Conservation (phyloP, 2,329 filamentous ascomycete species). For the Scedosporium dehoogii region DNA sequence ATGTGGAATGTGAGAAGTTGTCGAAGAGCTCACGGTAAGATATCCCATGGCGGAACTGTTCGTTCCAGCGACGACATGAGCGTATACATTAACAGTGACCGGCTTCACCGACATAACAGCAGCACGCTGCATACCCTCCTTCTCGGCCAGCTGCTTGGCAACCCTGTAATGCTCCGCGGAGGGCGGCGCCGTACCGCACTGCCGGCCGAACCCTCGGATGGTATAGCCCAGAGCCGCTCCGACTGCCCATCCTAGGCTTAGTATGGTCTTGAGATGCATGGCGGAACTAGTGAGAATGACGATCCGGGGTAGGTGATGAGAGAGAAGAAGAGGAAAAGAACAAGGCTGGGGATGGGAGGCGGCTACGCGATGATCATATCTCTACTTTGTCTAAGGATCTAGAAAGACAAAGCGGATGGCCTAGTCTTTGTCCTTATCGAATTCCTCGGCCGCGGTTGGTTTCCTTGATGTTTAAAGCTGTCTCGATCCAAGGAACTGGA, state of each 20-base stretch:
- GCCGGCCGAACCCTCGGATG: neutral
- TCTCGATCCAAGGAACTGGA: neutral
- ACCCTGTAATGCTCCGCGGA: neutral
- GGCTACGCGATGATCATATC: no score
- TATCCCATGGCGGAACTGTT: neutral
- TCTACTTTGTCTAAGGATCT: no score
- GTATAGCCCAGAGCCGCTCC: neutral
- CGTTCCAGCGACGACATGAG: neutral
- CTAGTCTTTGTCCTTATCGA: neutral
- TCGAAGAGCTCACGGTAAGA: neutral
- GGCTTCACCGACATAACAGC: neutral
- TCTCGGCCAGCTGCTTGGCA: neutral
- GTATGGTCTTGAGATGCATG: neutral
- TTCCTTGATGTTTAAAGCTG: no score
- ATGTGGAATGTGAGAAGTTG: neutral
- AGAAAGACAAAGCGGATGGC: no score
- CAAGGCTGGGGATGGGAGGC: neutral
- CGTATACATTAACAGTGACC: neutral
- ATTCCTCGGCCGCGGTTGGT: no score
- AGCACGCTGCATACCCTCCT: neutral
- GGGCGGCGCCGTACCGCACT: neutral
- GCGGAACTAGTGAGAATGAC: neutral
- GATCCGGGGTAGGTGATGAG: neutral
- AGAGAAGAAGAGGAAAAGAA: neutral
- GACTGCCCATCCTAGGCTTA: neutral